A percentile compares a stretch with the other conserved stretches of the same genome.
Conservation (phyloP, 2,329 filamentous ascomycete species). For the Graphilbum sp. region DNA sequence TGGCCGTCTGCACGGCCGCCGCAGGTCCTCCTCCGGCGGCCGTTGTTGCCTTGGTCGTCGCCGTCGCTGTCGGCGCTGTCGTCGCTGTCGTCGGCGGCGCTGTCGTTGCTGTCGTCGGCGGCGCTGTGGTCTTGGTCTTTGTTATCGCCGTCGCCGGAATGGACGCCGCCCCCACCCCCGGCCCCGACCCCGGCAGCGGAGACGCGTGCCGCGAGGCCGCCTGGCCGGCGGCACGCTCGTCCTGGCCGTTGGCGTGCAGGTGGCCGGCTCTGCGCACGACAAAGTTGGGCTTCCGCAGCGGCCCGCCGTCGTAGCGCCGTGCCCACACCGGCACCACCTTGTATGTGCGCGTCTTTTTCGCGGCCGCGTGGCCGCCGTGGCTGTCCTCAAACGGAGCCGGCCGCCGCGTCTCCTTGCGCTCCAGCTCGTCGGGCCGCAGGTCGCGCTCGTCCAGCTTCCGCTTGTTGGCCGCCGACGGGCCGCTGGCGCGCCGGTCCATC, state of each 20-base stretch:
- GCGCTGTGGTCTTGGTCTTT: too few species aligned
- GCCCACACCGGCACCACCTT: slow-evolving; percentile 33
- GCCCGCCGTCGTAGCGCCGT: slow-evolving; percentile 20
- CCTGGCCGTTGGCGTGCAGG: slow-evolving; percentile 18
- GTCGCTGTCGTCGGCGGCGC: slow-evolving; percentile 10
- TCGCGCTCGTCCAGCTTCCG: slow-evolving; percentile 31
- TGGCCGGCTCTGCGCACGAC: slow-evolving; percentile 24
- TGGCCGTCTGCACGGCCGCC: slow-evolving; percentile 1
- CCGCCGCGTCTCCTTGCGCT: slow-evolving; percentile 26
- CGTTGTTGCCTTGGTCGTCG: slow-evolving; percentile 1
- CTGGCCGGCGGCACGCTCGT: too few species aligned
- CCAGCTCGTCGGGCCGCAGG: slow-evolving; percentile 32
- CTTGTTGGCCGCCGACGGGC: slow-evolving; percentile 27
- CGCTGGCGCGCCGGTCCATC: background rate
- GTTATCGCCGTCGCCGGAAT: slow-evolving; percentile 8
- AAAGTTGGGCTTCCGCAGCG: slow-evolving; percentile 27
- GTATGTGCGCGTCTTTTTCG: slow-evolving; percentile 19
- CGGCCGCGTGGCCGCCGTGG: slow-evolving; percentile 22
- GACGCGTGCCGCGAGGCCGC: slow-evolving; percentile 28
- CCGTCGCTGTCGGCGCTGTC: slow-evolving; percentile 11
- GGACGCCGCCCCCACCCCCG: too few species aligned
- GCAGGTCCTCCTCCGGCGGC: background rate
- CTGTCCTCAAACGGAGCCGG: slow-evolving; percentile 29
- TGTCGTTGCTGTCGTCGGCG: slow-evolving; percentile 8
- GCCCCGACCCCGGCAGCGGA: too few species aligned